Base-by-base conservation (phyloP, 257 asterid species). In the Lycium barbarum region DNA sequence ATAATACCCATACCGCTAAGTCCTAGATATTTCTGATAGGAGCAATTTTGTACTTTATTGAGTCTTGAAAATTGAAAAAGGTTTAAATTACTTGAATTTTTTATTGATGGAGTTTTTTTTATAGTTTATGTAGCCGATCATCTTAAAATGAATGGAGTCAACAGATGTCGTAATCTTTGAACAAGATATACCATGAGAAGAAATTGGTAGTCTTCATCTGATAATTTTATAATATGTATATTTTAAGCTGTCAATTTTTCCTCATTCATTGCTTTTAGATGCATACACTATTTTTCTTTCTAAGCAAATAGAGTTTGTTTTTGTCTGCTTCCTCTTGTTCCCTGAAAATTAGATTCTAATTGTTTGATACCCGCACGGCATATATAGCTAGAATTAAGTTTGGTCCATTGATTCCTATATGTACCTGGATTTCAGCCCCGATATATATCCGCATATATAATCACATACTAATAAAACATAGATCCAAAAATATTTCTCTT, bases 291-390 rank as follows among this genome's bases (percentile, higher is more conserved):
- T 12, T 20, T 76, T 8, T 76, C 15, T 13, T 49, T 76, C 22
- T 51, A 51, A 76, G 3, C 45, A 51, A 22, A 51, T 74, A 74
- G 61, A 20, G 45, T 51, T 22, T 51, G 15, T 26, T 51, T 76
- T 51, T 76, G 47, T 51, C 61, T 7, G 22, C 18, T 72, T n/a
- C 18, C 36, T 18, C 18, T 20, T 43, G 15, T 72, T 43, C 6
- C 49, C 3, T 49, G 43, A 20, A 74, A 49, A 20, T 49, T 47
- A 74, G 36, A n/a, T 74, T 53, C 38, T 51, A 76, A 47, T 13
- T 38, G 26, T 36, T 51, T 76, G 82, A 76, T 76, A 76, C 63
- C 82, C 22, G 18, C 63, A 7, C 43, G 61, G 82, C 62, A 51
- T 35, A 35, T n/a, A 67, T 76, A 76, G 45, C 47, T 57, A 51